Evolutionary conservation across 495 filamentous ascomycete species (phyloP).

Genomic region (Aspergillus mulundensis): DNA sequence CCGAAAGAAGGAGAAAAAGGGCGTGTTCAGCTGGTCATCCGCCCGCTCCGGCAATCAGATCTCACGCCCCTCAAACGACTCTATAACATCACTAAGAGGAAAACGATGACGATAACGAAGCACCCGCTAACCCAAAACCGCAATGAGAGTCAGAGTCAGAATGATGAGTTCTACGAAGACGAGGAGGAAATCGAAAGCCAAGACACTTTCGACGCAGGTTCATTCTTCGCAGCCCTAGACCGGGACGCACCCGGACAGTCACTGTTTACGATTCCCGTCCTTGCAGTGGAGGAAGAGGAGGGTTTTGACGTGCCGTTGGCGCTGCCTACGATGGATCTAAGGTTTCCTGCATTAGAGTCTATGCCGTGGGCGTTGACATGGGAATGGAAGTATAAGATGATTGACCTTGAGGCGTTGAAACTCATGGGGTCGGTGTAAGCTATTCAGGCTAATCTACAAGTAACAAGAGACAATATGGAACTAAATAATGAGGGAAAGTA

Average conservation of each 20-base stretch:
- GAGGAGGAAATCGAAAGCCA: background rate
- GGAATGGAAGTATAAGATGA: slow-evolving; percentile 45
- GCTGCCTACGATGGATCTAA: slow-evolving; percentile 29
- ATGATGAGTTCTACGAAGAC: background rate
- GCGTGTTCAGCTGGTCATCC: slow-evolving; percentile 23
- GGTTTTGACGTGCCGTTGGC: slow-evolving; percentile 17
- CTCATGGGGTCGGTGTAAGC: slow-evolving; percentile 29
- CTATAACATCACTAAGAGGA: background rate
- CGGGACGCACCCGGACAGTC: slow-evolving; percentile 25
- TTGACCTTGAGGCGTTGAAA: slow-evolving; percentile 34
- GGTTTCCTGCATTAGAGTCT: slow-evolving; percentile 1
- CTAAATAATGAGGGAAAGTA: slow-evolving; percentile 4
- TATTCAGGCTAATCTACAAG: slow-evolving; percentile 27
- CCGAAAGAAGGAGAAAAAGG: background rate
- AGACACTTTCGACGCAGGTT: background rate
- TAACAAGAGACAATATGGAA: slow-evolving; percentile 18
- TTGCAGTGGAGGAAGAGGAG: slow-evolving; percentile 15
- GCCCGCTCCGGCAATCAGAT: slow-evolving; percentile 49
- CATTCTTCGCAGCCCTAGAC: slow-evolving; percentile 14
- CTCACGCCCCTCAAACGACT: slow-evolving; percentile 26
- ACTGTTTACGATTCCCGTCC: slow-evolving; percentile 39
- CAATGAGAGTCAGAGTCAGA: background rate
- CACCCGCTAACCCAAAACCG: background rate
- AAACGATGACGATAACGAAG: too few species aligned
- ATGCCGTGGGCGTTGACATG: slow-evolving; percentile 26